Percentiles rank a stretch among this genome's conserved stretches.
phyloP scores from a whole-genome alignment of 2,329 filamentous ascomycete genomes.

The Pseudogymnoascus sp. region DNA sequence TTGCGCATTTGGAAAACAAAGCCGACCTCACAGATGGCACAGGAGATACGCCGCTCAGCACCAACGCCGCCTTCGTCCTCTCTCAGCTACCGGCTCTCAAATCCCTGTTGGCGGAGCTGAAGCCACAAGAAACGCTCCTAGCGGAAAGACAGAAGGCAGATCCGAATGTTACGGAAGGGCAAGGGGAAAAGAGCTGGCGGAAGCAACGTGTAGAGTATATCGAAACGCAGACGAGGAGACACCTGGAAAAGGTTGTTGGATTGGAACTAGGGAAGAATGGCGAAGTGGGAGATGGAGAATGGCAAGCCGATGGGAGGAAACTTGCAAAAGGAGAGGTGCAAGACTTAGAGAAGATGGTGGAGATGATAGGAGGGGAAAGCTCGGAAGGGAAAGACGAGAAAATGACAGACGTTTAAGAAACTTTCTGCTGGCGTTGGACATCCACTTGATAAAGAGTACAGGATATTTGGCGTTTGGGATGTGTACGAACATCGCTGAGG shows the following conservation, averaged over 20 bases:
- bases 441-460: conserved; percentile 4
- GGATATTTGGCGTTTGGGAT: neutral
- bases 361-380: conserved; percentile 33
- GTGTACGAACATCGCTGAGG: neutral
- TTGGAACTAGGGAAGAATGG: conserved; percentile 55
- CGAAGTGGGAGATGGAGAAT: conserved; percentile 56
- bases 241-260: conserved; percentile 62
- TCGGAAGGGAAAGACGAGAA: conserved; percentile 3
- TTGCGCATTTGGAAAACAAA: conserved; percentile 50
- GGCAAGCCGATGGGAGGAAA: conserved; percentile 46
- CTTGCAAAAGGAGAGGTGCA: conserved; percentile 47
- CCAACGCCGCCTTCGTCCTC: conserved; percentile 68
- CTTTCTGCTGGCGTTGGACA: neutral
- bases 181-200: conserved; percentile 46
- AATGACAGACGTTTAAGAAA: conserved; percentile 5
- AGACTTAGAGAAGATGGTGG: conserved; percentile 43
- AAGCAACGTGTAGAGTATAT: conserved; percentile 73
- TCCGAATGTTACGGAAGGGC: conserved; percentile 23
- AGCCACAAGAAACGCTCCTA: conserved; percentile 50
- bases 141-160: conserved; percentile 17
- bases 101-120: conserved; percentile 56
- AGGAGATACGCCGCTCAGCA: conserved; percentile 50
- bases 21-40: conserved; percentile 43
- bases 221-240: conserved; percentile 66
- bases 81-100: conserved; percentile 76